phyloP scores from a whole-genome alignment of 1,284 basidiomycete genomes.

The Irpex sp. region DNA sequence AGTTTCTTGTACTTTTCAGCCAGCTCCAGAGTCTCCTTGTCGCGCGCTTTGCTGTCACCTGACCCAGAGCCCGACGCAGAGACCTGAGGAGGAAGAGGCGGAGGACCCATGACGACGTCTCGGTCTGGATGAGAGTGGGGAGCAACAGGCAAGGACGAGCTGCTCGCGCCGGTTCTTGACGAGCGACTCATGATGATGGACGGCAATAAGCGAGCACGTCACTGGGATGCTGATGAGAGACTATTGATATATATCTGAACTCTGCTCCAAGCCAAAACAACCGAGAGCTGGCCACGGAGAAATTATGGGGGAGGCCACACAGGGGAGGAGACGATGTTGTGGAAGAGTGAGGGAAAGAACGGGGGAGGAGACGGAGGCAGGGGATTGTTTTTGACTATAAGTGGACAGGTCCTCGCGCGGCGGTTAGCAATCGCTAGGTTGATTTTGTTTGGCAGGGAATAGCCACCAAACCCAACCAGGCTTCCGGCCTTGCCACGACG shows the following conservation, averaged over 20 bases:
- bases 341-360: slow-evolving; percentile 11
- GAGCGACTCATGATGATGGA: slow-evolving; percentile 23
- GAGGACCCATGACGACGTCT: slow-evolving; percentile 47
- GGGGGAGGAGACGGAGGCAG: slow-evolving; percentile 17
- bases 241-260: too few species aligned
- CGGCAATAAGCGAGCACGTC: neutral
- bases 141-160: slow-evolving; percentile 3
- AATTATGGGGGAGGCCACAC: neutral
- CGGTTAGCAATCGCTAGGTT: slow-evolving; percentile 9
- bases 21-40: slow-evolving; percentile 39
- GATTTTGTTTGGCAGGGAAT: slow-evolving; percentile 14
- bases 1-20: slow-evolving; percentile 56
- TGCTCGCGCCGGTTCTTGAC: slow-evolving; percentile 15
- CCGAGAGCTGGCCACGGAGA: neutral
- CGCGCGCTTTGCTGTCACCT: slow-evolving; percentile 23
- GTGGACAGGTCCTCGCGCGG: slow-evolving; percentile 7
- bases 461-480: slow-evolving; percentile 8
- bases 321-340: slow-evolving; percentile 10
- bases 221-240: slow-evolving; percentile 4
- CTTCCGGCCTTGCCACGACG: slow-evolving; percentile 6
- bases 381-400: slow-evolving; percentile 10
- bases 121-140: slow-evolving; percentile 27
- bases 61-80: slow-evolving; percentile 17
- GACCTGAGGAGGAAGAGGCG: slow-evolving; percentile 33
- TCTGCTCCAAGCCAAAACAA: too few species aligned